phyloP scores from a whole-genome alignment of 768 basidiomycete species.

The Tephrocybe rancida region DNA sequence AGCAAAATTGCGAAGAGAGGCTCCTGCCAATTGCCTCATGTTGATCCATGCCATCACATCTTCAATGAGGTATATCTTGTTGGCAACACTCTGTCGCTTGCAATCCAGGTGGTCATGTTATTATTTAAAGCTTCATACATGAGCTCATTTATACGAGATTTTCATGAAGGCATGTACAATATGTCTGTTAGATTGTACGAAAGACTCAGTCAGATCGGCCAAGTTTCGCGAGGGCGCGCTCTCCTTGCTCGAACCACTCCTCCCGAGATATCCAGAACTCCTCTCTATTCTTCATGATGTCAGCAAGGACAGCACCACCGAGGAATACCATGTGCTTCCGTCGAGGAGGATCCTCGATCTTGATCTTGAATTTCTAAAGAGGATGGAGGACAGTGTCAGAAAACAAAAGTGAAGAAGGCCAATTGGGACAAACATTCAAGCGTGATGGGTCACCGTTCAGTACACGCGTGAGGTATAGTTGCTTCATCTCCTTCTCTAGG shows the following conservation, averaged over 20 bases:
- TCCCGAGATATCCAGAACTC: constrained; percentile 96
- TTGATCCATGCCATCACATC: too few species aligned
- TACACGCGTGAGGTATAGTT: constrained; percentile 93
- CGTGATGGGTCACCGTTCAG: constrained; percentile 81
- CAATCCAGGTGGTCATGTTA: too few species aligned
- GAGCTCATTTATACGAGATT: too few species aligned
- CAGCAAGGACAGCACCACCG: constrained; percentile 96
- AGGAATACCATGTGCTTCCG: constrained; percentile 99
- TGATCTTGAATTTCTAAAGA: constrained; percentile 96
- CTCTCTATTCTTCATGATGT: constrained; percentile 95
- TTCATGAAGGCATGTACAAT: background rate
- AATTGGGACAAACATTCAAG: constrained; percentile 68
- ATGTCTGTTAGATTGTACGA: background rate
- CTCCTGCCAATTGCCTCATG: too few species aligned
- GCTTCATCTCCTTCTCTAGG: constrained; percentile 99
- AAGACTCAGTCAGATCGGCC: constrained; percentile 57
- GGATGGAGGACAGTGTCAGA: background rate
- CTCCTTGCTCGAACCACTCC: constrained; percentile 94
- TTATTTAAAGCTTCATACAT: too few species aligned
- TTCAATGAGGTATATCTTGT: too few species aligned
- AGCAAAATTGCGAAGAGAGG: too few species aligned
- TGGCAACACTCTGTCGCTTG: too few species aligned
- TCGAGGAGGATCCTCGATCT: constrained; percentile 96
- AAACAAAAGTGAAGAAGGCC: background rate
- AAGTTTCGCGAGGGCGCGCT: constrained; percentile 82